These are phyloP conservation scores for Fusarium brevicatenulatum DNA, from an alignment of 2,329 filamentous ascomycete genomes.

Conservation along the genomic window DNA sequence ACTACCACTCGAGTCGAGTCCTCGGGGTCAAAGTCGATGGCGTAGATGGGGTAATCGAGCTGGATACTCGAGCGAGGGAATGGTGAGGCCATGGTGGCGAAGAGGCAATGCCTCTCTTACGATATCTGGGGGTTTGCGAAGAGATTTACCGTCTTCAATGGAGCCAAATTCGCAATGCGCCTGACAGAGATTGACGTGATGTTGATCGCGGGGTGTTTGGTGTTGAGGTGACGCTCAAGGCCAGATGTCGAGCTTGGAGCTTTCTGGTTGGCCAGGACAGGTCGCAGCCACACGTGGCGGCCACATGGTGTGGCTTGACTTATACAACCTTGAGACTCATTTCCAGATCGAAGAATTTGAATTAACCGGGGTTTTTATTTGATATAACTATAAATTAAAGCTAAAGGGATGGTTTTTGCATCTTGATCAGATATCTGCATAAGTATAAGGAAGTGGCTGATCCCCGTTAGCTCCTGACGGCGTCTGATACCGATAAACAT, in stretches of 20 bases:
- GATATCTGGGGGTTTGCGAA: neutral
- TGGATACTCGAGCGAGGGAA: constrained; percentile 69
- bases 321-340: neutral
- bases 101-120: constrained; percentile 28
- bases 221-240: constrained; percentile 35
- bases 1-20: constrained; percentile 81
- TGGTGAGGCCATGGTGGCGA: constrained; percentile 49
- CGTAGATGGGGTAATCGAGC: constrained; percentile 85
- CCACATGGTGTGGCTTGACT: constrained; percentile 46
- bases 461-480: neutral
- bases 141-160: neutral
- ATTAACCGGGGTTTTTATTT: neutral
- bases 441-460: neutral
- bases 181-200: constrained; percentile 7
- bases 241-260: constrained; percentile 42
- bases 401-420: neutral
- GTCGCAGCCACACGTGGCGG: constrained; percentile 16
- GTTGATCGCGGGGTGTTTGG: constrained; percentile 26
- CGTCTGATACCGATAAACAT: neutral
- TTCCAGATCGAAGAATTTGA: neutral
- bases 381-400: neutral
- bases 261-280: constrained; percentile 34
- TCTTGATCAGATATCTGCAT: neutral
- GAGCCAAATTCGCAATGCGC: constrained; percentile 6
- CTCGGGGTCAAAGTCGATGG: constrained; percentile 86